These are phyloP conservation scores for Pleurostoma richardsiae DNA, from an alignment of 2,329 filamentous ascomycete species.

Conservation along the genomic window DNA sequence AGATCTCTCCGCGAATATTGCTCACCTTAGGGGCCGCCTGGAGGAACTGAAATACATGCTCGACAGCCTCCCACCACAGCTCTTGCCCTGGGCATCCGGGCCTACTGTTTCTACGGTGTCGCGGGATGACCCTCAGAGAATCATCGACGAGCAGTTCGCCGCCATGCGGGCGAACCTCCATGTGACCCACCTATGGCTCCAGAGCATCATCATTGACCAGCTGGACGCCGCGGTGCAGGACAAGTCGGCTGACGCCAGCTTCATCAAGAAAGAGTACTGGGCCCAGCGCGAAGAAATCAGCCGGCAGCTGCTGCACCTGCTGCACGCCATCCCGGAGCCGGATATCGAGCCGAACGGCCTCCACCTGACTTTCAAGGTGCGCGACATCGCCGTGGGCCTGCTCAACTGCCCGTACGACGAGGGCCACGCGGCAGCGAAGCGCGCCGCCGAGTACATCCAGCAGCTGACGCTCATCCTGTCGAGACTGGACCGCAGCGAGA, in stretches of 20 bases:
- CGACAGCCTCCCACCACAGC: constrained; percentile 15
- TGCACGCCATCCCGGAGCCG: constrained; percentile 22
- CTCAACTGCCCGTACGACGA: constrained; percentile 24
- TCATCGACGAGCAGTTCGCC: constrained; percentile 12
- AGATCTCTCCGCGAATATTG: constrained; percentile 3
- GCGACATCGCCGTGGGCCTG: constrained; percentile 25
- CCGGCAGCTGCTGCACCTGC: constrained; percentile 26
- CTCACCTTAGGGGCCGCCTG: constrained; percentile 17
- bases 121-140: neutral
- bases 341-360: constrained; percentile 27
- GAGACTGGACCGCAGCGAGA: constrained; percentile 22
- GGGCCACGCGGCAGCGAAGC: constrained; percentile 14
- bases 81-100: constrained; percentile 14
- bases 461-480: constrained; percentile 22
- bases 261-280: constrained; percentile 15
- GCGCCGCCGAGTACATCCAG: constrained; percentile 19
- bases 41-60: constrained; percentile 23
- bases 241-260: neutral
- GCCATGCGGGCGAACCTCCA: constrained; percentile 27
- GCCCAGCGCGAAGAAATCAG: constrained; percentile 27
- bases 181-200: constrained; percentile 30
- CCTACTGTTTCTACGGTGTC: neutral
- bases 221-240: constrained; percentile 18
- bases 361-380: constrained; percentile 27
- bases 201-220: constrained; percentile 26